Evolutionary conservation across 495 filamentous ascomycete species (phyloP), one percentile per base, ranked within the genome.

Genomic region (Aspergillus ellipticus): DNA sequence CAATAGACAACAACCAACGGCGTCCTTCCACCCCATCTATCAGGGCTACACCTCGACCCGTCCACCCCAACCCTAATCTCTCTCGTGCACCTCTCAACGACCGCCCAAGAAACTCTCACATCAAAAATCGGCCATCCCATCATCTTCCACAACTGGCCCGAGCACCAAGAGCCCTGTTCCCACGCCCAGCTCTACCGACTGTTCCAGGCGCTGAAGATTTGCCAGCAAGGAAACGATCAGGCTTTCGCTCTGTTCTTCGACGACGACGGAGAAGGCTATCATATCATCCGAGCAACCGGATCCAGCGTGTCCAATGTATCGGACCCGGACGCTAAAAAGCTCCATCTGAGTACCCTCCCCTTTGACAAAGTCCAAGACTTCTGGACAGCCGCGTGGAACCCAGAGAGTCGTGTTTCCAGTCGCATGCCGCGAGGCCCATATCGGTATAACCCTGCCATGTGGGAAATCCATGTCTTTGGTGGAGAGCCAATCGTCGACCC

Each of bases 401-500:
- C 42, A 43, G 6, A 17, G 8, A 17, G 8, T 16, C 42, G 16
- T 16, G 20, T 9, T 16, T 9, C 42, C 3, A 20, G 11, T 6
- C 16, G 8, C 16, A 19, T 43, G 42, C 42, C 42, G 7, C 11
- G 16, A 8, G 42, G 42, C 11, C 42, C 42, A 16, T 43, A 43
- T 19, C 13, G 13, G 11, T 43, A 43, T 20, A 43, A 43, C 16
- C 42, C 42, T 6, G 42, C 42, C 2, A 43, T 43, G 42, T 43
- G 20, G 16, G 42, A 43, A 3, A 2, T 20, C 15, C 13, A 43
- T 19, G 16, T 43, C 37, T 19, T 8, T 8, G 42, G 42, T 16
- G 42, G 42, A 16, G 42, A 43, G 42, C 42, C 42, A 16, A 43
- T 43, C 42, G 42, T 43, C 42, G 42, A 43, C 42, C 42, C 42